phyloP scores from a whole-genome alignment of 306 rosid species.

The Hippophae gyantsensis region DNA sequence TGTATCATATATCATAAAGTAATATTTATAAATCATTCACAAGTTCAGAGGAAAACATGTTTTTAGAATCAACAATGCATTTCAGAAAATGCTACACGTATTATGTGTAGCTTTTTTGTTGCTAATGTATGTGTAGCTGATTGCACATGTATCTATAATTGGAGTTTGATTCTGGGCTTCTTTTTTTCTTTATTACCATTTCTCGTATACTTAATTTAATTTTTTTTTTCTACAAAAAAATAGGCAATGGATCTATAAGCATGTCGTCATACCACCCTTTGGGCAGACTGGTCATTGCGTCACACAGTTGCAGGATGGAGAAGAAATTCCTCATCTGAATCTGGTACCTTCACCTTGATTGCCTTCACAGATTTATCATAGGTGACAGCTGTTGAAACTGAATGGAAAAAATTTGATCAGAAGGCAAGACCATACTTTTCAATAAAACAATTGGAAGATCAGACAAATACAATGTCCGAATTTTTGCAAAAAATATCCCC shows the following conservation, averaged over 20 bases:
- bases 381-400: conserved; percentile 90
- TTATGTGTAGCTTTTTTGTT: background rate
- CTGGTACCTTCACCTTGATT: conserved; percentile 85
- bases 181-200: conserved; percentile 27
- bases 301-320: conserved; percentile 96
- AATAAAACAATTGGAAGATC: no score
- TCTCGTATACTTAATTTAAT: conserved; percentile 6
- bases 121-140: background rate
- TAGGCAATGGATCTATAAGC: conserved; percentile 5
- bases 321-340: conserved; percentile 81
- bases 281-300: conserved; percentile 94
- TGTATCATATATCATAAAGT: conserved; percentile 23
- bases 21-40: background rate
- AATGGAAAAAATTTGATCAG: conserved; percentile 18
- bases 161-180: conserved; percentile 13
- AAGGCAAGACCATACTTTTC: background rate
- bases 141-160: no score
- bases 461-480: no score
- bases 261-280: conserved; percentile 73
- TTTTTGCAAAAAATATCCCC: no score
- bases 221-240: background rate
- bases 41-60: conserved; percentile 12
- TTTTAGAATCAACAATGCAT: no score
- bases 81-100: no score
- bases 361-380: conserved; percentile 79